phyloP scores from a whole-genome alignment of 805 yeast species.

The Wickerhamomyces subpelliculosus region DNA sequence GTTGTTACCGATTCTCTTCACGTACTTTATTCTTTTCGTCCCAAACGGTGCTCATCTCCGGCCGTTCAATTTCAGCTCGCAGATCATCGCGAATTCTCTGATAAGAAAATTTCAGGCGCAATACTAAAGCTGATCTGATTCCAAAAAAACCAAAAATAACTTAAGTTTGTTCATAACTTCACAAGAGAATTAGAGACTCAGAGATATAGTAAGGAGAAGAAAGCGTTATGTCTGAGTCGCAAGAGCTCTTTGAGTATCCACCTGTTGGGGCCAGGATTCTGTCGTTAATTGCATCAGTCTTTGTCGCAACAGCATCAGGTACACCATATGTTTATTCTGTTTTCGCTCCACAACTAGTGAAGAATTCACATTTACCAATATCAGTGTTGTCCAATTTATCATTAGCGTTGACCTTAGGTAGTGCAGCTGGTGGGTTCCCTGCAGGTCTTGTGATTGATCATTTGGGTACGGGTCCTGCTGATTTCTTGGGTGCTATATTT shows the following conservation, averaged over 20 bases:
- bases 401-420: slow-evolving; percentile 54
- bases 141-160: too few species aligned
- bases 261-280: slow-evolving; percentile 9
- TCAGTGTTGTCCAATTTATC: slow-evolving; percentile 60
- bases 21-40: too few species aligned
- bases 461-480: slow-evolving; percentile 48
- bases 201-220: neutral
- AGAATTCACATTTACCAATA: slow-evolving; percentile 47
- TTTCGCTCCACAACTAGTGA: slow-evolving; percentile 67
- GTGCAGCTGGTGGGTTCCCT: slow-evolving; percentile 61
- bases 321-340: slow-evolving; percentile 70
- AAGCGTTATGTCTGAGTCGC: neutral
- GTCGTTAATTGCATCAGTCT: slow-evolving; percentile 15
- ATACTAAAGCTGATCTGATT: too few species aligned
- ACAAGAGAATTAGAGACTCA: too few species aligned
- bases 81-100: neutral
- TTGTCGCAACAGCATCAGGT: slow-evolving; percentile 64
- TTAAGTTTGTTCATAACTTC: too few species aligned
- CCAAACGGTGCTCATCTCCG: neutral
- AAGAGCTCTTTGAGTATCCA: neutral
- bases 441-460: slow-evolving; percentile 65
- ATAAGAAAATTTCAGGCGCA: neutral
- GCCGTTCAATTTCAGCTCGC: too few species aligned
- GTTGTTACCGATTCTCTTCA: too few species aligned
- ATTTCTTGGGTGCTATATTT: slow-evolving; percentile 46